A percentile compares a stretch with the other conserved stretches of the same genome.
These are phyloP conservation scores for Sporisorium graminicola DNA, from an alignment of 1,284 basidiomycete species.

Conservation along the genomic window DNA sequence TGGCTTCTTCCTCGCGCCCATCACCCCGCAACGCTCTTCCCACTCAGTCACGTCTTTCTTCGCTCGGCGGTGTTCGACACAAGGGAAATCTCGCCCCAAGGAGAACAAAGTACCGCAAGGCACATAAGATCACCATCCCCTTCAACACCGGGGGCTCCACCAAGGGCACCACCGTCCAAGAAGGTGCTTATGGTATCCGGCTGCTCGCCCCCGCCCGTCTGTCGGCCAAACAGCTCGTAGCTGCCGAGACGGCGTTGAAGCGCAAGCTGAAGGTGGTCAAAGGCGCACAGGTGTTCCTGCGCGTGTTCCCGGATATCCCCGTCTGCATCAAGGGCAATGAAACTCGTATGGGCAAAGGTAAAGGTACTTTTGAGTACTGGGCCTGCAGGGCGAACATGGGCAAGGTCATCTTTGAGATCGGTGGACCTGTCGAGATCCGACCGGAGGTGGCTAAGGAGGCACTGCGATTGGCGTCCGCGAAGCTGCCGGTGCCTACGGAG, in stretches of 20 bases:
- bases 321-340: slow-evolving; percentile 99
- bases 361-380: slow-evolving; percentile 98
- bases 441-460: slow-evolving; percentile 93
- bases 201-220: slow-evolving; percentile 86
- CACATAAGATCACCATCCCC: slow-evolving; percentile 84
- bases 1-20: slow-evolving; percentile 14
- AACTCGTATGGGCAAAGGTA: slow-evolving; percentile 99
- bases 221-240: slow-evolving; percentile 89
- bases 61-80: slow-evolving; percentile 69
- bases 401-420: slow-evolving; percentile 93
- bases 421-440: slow-evolving; percentile 84
- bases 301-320: slow-evolving; percentile 95
- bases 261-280: slow-evolving; percentile 91
- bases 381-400: slow-evolving; percentile 93
- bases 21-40: background rate
- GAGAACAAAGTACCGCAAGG: slow-evolving; percentile 83
- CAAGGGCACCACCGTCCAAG: slow-evolving; percentile 91
- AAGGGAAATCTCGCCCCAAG: slow-evolving; percentile 82
- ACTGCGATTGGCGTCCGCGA: slow-evolving; percentile 87
- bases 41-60: background rate
- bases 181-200: slow-evolving; percentile 90
- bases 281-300: slow-evolving; percentile 86
- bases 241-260: slow-evolving; percentile 88
- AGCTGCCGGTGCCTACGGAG: slow-evolving; percentile 89
- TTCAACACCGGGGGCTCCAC: slow-evolving; percentile 81